Evolutionary conservation across 352 stramenopile genomes (phyloP), one percentile per base, ranked within the genome.

Genomic region (Bremia lactucae): DNA sequence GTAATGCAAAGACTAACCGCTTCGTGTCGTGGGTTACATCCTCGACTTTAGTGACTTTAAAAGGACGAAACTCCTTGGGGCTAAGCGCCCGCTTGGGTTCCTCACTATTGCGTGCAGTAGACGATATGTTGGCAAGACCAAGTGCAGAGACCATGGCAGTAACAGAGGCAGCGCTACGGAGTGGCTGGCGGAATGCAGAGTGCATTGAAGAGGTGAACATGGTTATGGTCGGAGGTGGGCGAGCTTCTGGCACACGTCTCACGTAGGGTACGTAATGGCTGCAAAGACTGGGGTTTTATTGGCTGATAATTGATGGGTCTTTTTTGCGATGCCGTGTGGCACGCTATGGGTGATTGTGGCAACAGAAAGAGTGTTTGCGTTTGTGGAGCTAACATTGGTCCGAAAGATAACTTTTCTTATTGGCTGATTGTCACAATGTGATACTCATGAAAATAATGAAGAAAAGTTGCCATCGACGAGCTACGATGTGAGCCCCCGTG

Each of bases 1-100:
- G 72, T 29, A 85, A 62, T 14, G 57, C 65, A 38, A 81, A 74
- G 16, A 73, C 59, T 6, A 82, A 31, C 31, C 56, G 62, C 54
- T 81, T 81, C 28, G 74, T 84, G 54, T 83, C 67, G 53, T 72
- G 70, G 23, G 68, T 81, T 39, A 86, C 59, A 8, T 48, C 41
- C 54, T 83, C 66, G 36, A 83, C 64, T 34, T 75, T 74, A 31
- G 48, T 63, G 35, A 86, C 68, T 35, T 59, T 74, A 56, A 86
- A 86, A 14, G 64, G 52, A 22, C 68, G 70, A 54, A 80, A 86
- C 45, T 83, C 70, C 39, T 58, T 52, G 15, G 70, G 53, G 44
- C 55, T 76, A 19, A 86, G 58, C 15, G 73, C 73, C 43, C 69
- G 55, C 42, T 76, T 71, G 11, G 56, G 41, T 37, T 68, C 59